Base-by-base conservation (phyloP, 768 basidiomycete species). In the Lactarius quietus region DNA sequence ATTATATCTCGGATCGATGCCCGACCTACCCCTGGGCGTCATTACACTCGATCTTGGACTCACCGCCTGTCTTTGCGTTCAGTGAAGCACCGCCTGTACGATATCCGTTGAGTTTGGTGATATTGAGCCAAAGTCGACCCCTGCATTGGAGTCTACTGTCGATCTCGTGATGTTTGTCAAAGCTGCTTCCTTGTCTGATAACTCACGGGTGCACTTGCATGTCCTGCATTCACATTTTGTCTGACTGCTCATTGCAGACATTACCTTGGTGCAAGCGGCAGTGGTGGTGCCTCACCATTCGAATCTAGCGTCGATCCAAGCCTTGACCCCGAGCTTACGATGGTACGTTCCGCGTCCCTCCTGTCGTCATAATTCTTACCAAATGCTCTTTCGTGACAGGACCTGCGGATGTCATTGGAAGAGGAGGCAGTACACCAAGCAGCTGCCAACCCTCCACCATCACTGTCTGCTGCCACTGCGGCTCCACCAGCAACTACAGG, bases 1-100 rank as follows among this genome's bases (percentile, higher is more conserved):
- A 99, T 76, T 98, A 94, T 77, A 95, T 98, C 75, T 98, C 96
- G 15, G 97, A 98, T n/a, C n/a, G n/a, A n/a, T n/a, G n/a, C n/a
- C n/a, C n/a, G n/a, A n/a, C n/a, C n/a, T n/a, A n/a, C n/a, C n/a
- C n/a, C n/a, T n/a, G n/a, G n/a, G n/a, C n/a, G n/a, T n/a, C n/a
- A n/a, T n/a, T n/a, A n/a, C n/a, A n/a, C n/a, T n/a, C n/a, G n/a
- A n/a, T n/a, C n/a, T n/a, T n/a, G n/a, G n/a, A n/a, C n/a, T n/a
- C n/a, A n/a, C n/a, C n/a, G n/a, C n/a, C n/a, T n/a, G n/a, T n/a
- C n/a, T n/a, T n/a, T n/a, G n/a, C n/a, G n/a, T n/a, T n/a, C n/a
- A n/a, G n/a, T n/a, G n/a, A n/a, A n/a, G n/a, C n/a, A n/a, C n/a
- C n/a, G n/a, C n/a, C n/a, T n/a, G n/a, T n/a, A n/a, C n/a, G n/a